Evolutionary conservation across 495 filamentous ascomycete species (phyloP).

Genomic region (Neurospora sp.): DNA sequence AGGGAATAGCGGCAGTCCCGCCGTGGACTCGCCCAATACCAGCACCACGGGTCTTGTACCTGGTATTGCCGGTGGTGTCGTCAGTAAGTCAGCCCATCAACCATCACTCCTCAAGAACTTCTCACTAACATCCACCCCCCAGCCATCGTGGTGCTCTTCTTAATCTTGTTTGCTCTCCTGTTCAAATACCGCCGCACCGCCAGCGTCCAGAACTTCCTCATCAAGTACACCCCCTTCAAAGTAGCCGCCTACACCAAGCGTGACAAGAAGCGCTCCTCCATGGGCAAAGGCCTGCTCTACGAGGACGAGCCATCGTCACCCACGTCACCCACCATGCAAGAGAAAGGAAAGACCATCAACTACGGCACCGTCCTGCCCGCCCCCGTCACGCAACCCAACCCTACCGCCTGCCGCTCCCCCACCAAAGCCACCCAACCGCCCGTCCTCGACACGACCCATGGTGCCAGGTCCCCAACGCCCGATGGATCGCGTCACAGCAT

Average conservation of each 20-base stretch:
- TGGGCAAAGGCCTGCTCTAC: conserved; percentile 19
- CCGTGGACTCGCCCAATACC: background rate
- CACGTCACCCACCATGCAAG: conserved; percentile 2
- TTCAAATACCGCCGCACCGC: conserved; percentile 17
- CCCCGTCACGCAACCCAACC: conserved; percentile 6
- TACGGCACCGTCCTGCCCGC: conserved; percentile 10
- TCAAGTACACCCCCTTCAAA: conserved; percentile 18
- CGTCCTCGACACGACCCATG: background rate
- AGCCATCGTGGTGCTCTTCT: conserved; percentile 17
- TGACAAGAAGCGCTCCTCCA: conserved; percentile 19
- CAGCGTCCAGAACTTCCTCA: conserved; percentile 15
- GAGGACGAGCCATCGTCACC: conserved; percentile 7
- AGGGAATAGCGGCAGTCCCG: background rate
- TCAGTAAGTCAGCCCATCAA: conserved; percentile 9
- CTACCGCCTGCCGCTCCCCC: background rate
- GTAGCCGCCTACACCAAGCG: conserved; percentile 11
- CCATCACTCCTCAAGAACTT: background rate
- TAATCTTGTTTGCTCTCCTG: conserved; percentile 16
- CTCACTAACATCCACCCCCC: background rate
- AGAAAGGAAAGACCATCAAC: conserved; percentile 9
- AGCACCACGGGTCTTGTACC: conserved; percentile 5
- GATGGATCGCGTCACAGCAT: background rate
- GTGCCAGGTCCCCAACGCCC: background rate
- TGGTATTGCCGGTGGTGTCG: conserved; percentile 14
- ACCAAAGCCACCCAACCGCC: conserved; percentile 2